A percentile compares a stretch with the other conserved stretches of the same genome.
phyloP scores from a whole-genome alignment of 2,329 filamentous ascomycete species.

The Blastomyces silverae region DNA sequence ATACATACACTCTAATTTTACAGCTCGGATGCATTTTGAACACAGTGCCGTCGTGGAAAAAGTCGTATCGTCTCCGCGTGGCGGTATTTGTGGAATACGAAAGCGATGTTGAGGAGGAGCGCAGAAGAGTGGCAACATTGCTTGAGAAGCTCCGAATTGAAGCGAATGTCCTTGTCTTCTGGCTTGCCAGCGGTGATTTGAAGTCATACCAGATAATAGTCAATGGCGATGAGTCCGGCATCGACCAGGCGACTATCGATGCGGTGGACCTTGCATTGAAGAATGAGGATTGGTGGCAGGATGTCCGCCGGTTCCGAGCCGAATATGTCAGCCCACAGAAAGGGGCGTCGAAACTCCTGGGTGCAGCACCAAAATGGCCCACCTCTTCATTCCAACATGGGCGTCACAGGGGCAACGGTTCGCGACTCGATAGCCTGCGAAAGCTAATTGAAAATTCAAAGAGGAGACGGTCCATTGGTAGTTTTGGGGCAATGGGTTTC shows the following conservation, averaged over 20 bases:
- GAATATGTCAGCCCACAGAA: conserved; percentile 22
- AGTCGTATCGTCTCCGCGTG: conserved; percentile 64
- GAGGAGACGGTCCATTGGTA: conserved; percentile 45
- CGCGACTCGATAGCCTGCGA: conserved; percentile 53
- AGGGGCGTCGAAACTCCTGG: conserved; percentile 31
- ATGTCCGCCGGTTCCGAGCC: conserved; percentile 52
- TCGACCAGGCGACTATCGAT: conserved; percentile 51
- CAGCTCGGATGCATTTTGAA: conserved; percentile 78
- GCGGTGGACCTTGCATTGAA: conserved; percentile 60
- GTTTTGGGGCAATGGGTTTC: conserved; percentile 51
- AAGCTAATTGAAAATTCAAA: conserved; percentile 57
- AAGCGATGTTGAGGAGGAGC: conserved; percentile 72
- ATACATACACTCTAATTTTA: conserved; percentile 81
- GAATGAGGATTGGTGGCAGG: conserved; percentile 76
- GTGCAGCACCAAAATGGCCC: conserved; percentile 46
- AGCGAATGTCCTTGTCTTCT: conserved; percentile 72
- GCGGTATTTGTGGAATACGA: conserved; percentile 88
- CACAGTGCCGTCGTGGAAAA: conserved; percentile 74
- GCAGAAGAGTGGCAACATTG: conserved; percentile 62
- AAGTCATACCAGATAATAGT: conserved; percentile 71
- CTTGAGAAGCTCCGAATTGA: conserved; percentile 76
- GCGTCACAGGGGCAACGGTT: conserved; percentile 37
- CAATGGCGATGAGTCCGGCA: conserved; percentile 54
- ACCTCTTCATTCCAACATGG: conserved; percentile 48
- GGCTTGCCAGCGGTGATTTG: conserved; percentile 66